These are phyloP conservation scores for Paraconiothyrium sp. DNA, from an alignment of 2,329 filamentous ascomycete species.

Conservation along the genomic window DNA sequence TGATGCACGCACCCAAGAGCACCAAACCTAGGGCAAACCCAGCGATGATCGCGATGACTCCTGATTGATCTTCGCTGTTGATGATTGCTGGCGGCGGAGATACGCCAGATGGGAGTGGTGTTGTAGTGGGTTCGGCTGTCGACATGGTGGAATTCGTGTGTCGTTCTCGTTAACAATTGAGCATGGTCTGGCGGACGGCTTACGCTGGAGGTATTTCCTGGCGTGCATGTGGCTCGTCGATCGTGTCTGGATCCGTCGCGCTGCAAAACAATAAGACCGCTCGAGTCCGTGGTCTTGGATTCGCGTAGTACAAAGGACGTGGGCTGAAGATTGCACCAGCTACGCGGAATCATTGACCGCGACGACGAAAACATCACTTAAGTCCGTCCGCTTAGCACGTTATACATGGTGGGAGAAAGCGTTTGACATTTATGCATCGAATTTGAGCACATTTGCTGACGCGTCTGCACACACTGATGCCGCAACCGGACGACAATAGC, in stretches of 20 bases:
- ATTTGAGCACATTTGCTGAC: background rate
- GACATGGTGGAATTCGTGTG: background rate
- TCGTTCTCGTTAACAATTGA: background rate
- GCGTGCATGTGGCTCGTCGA: background rate
- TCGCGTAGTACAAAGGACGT: background rate
- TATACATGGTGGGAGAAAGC: background rate
- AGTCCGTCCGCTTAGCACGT: no score
- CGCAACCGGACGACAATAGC: slow-evolving; percentile 1
- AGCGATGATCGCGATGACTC: slow-evolving; percentile 25
- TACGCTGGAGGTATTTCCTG: background rate
- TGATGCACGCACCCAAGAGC: slow-evolving; percentile 18
- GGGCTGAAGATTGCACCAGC: background rate
- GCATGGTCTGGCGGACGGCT: background rate
- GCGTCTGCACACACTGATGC: background rate
- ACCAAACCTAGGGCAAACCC: slow-evolving; percentile 24
- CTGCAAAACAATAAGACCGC: background rate
- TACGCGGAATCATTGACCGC: background rate
- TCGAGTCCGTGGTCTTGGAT: no score
- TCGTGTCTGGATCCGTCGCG: background rate
- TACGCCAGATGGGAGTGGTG: background rate
- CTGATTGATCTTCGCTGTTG: slow-evolving; percentile 19
- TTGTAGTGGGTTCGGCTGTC: background rate
- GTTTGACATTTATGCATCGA: background rate
- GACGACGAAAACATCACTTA: background rate
- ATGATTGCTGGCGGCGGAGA: slow-evolving; percentile 2